phyloP scores from a whole-genome alignment of 2,329 filamentous ascomycete genomes.

The Paecilomyces dactylethromorphus region DNA sequence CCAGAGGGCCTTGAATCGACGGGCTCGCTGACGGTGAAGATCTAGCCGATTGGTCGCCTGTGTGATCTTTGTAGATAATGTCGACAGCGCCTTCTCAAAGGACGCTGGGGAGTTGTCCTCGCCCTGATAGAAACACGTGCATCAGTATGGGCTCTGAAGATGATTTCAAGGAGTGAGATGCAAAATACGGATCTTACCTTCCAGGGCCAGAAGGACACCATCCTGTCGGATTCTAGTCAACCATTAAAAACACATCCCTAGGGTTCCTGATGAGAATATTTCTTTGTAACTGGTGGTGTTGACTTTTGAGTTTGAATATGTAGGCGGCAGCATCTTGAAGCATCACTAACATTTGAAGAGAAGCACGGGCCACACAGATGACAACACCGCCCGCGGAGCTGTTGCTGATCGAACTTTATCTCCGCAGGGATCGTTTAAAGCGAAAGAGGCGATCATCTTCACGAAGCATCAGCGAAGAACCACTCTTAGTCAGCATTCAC shows the following conservation, averaged over 20 bases:
- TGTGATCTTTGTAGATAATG: conserved; percentile 75
- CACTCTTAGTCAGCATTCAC: too few relatives aligned
- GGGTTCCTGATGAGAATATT: not conserved
- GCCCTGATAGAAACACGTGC: conserved; percentile 45
- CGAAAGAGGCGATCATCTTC: too few relatives aligned
- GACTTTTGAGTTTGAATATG: not conserved
- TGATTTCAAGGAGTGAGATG: not conserved
- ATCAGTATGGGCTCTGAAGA: not conserved
- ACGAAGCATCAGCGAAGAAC: too few relatives aligned
- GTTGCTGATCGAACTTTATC: not conserved
- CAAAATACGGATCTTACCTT: conserved; percentile 47
- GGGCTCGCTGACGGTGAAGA: conserved; percentile 60
- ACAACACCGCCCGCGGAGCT: not conserved
- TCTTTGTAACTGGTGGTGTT: not conserved
- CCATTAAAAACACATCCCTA: not conserved
- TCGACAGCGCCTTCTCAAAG: conserved; percentile 85
- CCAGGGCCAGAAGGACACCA: conserved; percentile 86
- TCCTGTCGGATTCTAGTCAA: conserved; percentile 26
- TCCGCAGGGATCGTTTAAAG: too few relatives aligned
- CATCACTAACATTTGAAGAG: not conserved
- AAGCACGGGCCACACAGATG: not conserved
- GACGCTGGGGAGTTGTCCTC: conserved; percentile 76
- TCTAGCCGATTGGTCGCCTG: conserved; percentile 69
- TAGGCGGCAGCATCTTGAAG: not conserved
- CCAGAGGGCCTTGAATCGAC: conserved; percentile 76